Percentiles rank a stretch among this genome's conserved stretches.
These are phyloP conservation scores for Cercospora nicotianae DNA, from an alignment of 2,329 filamentous ascomycete species.

Conservation along the genomic window DNA sequence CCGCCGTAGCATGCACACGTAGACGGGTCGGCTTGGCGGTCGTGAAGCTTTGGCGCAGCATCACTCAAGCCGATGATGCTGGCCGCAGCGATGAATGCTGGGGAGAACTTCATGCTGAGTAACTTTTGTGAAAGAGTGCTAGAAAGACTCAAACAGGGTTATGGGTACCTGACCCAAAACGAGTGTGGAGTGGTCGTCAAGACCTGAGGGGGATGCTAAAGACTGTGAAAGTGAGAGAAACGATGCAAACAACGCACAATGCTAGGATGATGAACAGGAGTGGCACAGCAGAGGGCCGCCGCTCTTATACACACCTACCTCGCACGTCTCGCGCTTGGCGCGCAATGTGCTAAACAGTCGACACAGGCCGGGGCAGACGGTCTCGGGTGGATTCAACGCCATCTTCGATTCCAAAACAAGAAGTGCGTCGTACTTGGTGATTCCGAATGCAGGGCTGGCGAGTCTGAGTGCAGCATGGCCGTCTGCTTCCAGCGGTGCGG, in stretches of 20 bases:
- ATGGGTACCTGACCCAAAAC: slow-evolving; percentile 10
- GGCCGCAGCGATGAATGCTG: slow-evolving; percentile 47
- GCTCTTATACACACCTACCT: slow-evolving; percentile 19
- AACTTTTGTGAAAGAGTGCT: slow-evolving; percentile 15
- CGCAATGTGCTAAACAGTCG: slow-evolving; percentile 9
- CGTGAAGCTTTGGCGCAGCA: slow-evolving; percentile 52
- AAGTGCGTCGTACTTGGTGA: slow-evolving; percentile 12
- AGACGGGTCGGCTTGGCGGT: slow-evolving; percentile 41
- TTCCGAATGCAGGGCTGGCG: slow-evolving; percentile 8
- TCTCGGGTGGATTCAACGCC: slow-evolving; percentile 12
- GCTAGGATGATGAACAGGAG: slow-evolving; percentile 4
- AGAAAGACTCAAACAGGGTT: slow-evolving; percentile 16
- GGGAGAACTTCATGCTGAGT: slow-evolving; percentile 38
- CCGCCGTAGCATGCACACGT: slow-evolving; percentile 20
- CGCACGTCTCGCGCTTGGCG: neutral
- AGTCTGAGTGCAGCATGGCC: slow-evolving; percentile 9
- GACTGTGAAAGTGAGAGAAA: slow-evolving; percentile 21
- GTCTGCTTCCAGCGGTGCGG: slow-evolving; percentile 1
- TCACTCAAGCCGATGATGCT: slow-evolving; percentile 49
- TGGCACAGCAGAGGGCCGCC: neutral
- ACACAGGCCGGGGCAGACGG: slow-evolving; percentile 15
- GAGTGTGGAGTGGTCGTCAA: slow-evolving; percentile 30
- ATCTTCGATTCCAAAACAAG: slow-evolving; percentile 22
- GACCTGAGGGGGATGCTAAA: slow-evolving; percentile 31
- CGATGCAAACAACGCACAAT: slow-evolving; percentile 1